Conservation (phyloP, 305 asterid genomes). For the Solanum hybrid region DNA sequence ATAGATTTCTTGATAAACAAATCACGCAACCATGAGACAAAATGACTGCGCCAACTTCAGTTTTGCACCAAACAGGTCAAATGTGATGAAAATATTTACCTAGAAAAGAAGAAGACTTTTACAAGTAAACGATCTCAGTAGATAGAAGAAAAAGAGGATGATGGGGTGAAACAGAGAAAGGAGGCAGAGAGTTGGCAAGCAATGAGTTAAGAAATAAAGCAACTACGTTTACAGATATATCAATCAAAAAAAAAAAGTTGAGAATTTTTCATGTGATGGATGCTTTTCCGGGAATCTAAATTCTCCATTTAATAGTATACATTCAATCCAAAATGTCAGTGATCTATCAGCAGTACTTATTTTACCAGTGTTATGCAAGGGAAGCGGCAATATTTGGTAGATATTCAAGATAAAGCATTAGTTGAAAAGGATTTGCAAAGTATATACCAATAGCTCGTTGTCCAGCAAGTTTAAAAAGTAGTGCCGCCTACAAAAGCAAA, state of each 20-base stretch:
- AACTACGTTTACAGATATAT: neutral
- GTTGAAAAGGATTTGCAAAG: slow-evolving; percentile 3
- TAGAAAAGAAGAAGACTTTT: neutral
- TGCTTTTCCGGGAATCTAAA: neutral
- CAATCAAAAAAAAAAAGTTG: neutral
- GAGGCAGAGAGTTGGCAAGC: neutral
- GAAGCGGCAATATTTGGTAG: neutral
- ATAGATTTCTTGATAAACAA: neutral
- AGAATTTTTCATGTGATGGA: neutral
- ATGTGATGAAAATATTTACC: neutral
- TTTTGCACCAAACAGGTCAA: neutral
- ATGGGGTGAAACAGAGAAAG: neutral
- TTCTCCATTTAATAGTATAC: neutral
- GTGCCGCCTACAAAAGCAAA: slow-evolving; percentile 59
- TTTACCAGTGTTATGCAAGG: neutral
- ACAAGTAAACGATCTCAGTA: neutral
- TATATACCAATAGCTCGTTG: slow-evolving; percentile 74
- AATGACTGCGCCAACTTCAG: neutral
- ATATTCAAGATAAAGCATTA: neutral
- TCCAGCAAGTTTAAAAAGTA: slow-evolving; percentile 91
- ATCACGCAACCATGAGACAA: neutral
- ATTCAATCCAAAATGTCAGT: neutral
- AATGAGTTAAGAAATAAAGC: neutral
- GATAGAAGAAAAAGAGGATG: neutral
- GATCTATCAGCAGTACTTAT: neutral